Evolutionary conservation across 192 early-diverging fungal species (phyloP).

Genomic region (Thamnidium elegans): DNA sequence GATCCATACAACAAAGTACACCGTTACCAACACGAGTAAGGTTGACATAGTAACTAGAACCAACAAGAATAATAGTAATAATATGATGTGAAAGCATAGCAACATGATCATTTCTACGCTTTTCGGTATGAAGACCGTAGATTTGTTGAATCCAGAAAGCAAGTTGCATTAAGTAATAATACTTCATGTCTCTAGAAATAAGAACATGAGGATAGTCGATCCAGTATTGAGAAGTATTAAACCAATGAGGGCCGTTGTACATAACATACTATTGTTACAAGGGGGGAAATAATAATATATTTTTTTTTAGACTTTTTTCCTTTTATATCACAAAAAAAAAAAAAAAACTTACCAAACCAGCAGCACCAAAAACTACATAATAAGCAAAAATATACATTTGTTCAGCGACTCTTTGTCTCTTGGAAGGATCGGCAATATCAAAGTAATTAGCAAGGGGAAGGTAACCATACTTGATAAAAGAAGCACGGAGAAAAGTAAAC

Average conservation of each 20-base stretch:
- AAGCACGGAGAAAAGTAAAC: constrained; percentile 60
- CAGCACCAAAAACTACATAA: constrained; percentile 58
- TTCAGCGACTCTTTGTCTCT: constrained; percentile 62
- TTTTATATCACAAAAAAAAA: neutral
- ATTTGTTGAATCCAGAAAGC: constrained; percentile 82
- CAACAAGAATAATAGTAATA: constrained; percentile 68
- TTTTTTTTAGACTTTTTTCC: neutral
- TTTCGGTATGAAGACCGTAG: constrained; percentile 69
- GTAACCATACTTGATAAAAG: constrained; percentile 52
- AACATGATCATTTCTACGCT: constrained; percentile 69
- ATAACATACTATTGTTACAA: constrained; percentile 51
- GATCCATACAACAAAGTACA: constrained; percentile 74
- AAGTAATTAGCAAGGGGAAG: constrained; percentile 40
- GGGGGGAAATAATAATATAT: neutral
- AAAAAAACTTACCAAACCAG: constrained; percentile 53
- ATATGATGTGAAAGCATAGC: constrained; percentile 76
- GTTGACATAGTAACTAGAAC: constrained; percentile 62
- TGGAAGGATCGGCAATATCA: constrained; percentile 36
- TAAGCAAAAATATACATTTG: constrained; percentile 69
- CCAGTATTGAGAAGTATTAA: constrained; percentile 68
- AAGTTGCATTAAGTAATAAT: constrained; percentile 72
- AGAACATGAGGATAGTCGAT: constrained; percentile 66
- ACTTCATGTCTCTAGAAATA: constrained; percentile 55
- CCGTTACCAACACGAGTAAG: constrained; percentile 79
- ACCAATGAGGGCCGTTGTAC: constrained; percentile 67